Base-by-base conservation (phyloP, 257 asterid genomes). In the Nemophila menziesii region DNA sequence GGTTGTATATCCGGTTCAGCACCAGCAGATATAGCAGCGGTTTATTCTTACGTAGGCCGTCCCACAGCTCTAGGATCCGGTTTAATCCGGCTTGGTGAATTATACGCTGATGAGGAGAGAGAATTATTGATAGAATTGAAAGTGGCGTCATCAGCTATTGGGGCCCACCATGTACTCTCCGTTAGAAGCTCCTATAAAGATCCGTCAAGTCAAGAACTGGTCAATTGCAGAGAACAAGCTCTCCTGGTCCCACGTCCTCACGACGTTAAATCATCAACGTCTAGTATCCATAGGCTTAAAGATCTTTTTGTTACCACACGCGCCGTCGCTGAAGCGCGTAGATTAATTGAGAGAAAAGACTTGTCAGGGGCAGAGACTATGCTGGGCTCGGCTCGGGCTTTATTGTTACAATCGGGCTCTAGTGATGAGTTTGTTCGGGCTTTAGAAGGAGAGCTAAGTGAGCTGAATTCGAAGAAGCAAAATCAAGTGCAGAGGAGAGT, bases 161-260 rank as follows among this genome's bases (percentile, higher is more conserved):
- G 93, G 74, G 43, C 92, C 92, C 94, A 68, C 56, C 81, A 78
- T n/a, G 72, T 69, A 12, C 56, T 90, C 77, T 62, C 96, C 69
- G 86, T 85, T 41, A 79, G 86, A 51, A 77, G 86, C 75, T 59
- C 77, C 16, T 75, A 69, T 92, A 71, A 60, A 66, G 94, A 90
- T 79, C 89, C 92, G 73, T 90, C 94, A 69, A 81, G 92, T 45
- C 82, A 73, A 48, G 76, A 65, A 52, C 60, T 70, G 52, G 59
- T 72, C 44, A 56, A 67, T 65, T 82, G 82, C 60, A 74, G 69
- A 44, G 94, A 78, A 18, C 80, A 75, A 19, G 64, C 61, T 23
- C 67, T 89, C 0, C 10, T 51, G 56, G 66, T 84, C 34, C 96
- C 96, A 33, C 87, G 76, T 7, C 92, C 87, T 36, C 83, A 74